Evolutionary conservation across 805 yeast species (phyloP), one percentile per base, ranked within the genome.

Genomic region (Ogataea degrootiae): DNA sequence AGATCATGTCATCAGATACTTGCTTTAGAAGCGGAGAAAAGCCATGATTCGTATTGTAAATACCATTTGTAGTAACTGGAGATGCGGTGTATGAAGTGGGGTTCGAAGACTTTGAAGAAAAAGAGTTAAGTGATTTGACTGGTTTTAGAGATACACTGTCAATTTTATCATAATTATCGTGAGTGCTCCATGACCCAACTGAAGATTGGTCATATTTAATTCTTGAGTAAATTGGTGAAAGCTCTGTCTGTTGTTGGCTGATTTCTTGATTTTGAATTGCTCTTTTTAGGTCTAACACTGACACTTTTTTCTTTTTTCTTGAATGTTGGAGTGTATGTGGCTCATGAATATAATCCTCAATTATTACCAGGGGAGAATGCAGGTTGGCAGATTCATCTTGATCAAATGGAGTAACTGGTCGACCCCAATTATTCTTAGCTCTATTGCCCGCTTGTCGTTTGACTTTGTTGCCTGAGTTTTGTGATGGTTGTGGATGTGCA

Each of bases 341-440:
- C 37, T 55, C 60, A 15, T 67, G 64, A 52, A 80, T 69, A 57
- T 80, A 80, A 55, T 80, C 86, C 54, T 80, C 86, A 9, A 80
- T 74, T 17, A 80, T 60, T 1, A 80, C 79, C 26, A 62, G 50
- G 21, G 47, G 43, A 31, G 46, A 44, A n/a, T 39, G 23, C 12
- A 17, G 34, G 31, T 36, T 37, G 8, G 15, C 29, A 1, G 37
- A 22, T 7, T 39, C 37, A 14, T 40, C 17, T 29, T 12, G 15
- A 12, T 40, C 23, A 3, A 11, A 26, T 9, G 31, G 31, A 26
- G 31, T 26, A 11, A 26, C 31, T 4, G 31, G 6, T 26, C 12
- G 9, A 26, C 31, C 6, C 12, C 4, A 9, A 26, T 26, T 26
- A 11, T 26, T 26, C 31, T 26, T 26, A 26, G 31, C 12, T 26